Conservation (phyloP, 345 rosid genomes). For the Salix caprea region DNA sequence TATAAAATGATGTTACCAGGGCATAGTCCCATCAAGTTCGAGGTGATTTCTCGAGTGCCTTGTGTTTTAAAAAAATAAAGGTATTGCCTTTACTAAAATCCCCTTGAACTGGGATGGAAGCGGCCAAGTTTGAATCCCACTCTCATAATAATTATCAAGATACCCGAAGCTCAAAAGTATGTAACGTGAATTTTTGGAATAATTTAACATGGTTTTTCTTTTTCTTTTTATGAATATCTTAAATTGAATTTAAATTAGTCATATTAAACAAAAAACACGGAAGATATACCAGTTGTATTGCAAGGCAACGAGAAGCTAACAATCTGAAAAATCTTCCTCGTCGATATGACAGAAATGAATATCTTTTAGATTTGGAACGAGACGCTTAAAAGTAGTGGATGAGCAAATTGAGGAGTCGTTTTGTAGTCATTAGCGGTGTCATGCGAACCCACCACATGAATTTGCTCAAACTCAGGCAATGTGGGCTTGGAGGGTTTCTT, state of each 20-base stretch:
- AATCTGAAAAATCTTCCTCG: background rate
- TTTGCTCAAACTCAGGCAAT: background rate
- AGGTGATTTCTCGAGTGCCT: background rate
- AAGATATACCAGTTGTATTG: background rate
- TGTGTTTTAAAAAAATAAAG: background rate
- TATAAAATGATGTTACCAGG: background rate
- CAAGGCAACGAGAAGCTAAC: background rate
- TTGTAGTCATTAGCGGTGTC: background rate
- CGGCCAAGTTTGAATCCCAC: background rate
- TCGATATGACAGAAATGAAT: background rate
- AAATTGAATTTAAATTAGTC: background rate
- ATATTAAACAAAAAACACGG: background rate
- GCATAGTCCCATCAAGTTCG: background rate
- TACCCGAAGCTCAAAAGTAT: no score
- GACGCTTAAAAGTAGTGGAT: background rate
- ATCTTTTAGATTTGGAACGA: background rate
- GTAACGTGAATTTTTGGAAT: no score
- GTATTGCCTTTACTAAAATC: background rate
- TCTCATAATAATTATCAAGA: no score
- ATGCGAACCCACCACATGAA: background rate
- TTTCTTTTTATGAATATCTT: background rate
- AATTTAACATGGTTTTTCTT: background rate
- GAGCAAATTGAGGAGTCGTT: background rate
- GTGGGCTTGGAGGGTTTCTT: background rate
- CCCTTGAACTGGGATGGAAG: background rate